phyloP scores from a whole-genome alignment of 208 protist species.

The Acanthamoeba polyphaga region DNA sequence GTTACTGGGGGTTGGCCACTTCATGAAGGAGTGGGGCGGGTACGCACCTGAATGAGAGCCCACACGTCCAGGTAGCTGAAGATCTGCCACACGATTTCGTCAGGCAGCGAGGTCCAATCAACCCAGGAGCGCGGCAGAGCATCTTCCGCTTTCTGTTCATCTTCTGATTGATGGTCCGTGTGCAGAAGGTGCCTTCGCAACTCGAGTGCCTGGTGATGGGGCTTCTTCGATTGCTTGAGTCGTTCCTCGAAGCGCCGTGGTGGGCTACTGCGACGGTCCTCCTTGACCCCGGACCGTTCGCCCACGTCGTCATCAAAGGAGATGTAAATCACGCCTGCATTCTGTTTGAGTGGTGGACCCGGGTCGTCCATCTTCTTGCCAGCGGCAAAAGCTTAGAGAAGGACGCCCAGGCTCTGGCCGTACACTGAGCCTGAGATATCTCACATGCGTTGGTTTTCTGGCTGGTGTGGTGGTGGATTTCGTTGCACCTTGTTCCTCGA shows the following conservation, averaged over 20 bases:
- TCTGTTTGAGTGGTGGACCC: too few relatives aligned
- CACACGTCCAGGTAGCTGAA: constrained; percentile 9
- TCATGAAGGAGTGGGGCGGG: background rate
- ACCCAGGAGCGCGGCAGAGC: background rate
- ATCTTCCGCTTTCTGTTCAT: background rate
- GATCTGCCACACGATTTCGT: background rate
- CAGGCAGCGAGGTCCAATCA: constrained; percentile 17
- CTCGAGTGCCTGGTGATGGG: too few relatives aligned
- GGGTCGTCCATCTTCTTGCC: too few relatives aligned
- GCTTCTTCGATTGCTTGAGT: background rate
- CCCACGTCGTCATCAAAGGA: background rate
- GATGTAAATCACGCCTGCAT: background rate
- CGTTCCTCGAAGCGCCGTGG: background rate
- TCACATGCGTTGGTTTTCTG: too few relatives aligned
- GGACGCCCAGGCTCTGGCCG: too few relatives aligned
- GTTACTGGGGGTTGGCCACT: background rate
- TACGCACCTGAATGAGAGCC: background rate
- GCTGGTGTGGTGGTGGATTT: too few relatives aligned
- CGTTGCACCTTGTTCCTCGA: too few relatives aligned
- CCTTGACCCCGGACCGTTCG: too few relatives aligned
- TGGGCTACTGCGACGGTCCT: background rate
- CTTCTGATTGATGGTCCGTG: background rate
- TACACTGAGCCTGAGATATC: too few relatives aligned
- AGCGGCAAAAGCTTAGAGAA: too few relatives aligned
- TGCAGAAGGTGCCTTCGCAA: too few relatives aligned